Conservation (phyloP, 192 early-diverging fungal genomes). For the Linnemannia schmuckeri region DNA sequence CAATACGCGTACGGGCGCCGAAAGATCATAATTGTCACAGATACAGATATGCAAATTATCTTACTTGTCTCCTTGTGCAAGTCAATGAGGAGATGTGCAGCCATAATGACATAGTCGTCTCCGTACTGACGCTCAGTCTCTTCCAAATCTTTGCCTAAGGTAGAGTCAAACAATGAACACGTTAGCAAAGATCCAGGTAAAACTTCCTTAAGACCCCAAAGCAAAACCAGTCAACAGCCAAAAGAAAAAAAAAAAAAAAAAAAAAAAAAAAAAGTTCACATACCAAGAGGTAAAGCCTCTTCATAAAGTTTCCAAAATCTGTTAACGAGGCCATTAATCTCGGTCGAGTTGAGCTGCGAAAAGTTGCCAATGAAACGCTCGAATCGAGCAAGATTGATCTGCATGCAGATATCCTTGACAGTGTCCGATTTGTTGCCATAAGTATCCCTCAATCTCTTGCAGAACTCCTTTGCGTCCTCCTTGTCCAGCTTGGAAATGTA, state of each 20-base stretch:
- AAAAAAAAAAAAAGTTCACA: neutral
- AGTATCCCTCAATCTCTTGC: slow-evolving; percentile 39
- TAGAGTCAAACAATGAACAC: neutral
- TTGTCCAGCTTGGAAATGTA: slow-evolving; percentile 62
- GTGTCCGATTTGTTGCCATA: slow-evolving; percentile 49
- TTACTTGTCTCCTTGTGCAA: slow-evolving; percentile 61
- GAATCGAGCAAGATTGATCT: slow-evolving; percentile 39
- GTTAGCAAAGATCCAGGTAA: neutral
- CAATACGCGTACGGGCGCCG: neutral
- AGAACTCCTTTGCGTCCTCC: slow-evolving; percentile 47
- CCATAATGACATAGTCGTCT: slow-evolving; percentile 82
- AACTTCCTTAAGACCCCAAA: neutral
- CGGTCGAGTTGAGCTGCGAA: slow-evolving; percentile 24
- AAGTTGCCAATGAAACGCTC: slow-evolving; percentile 37
- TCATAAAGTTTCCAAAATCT: slow-evolving; percentile 55
- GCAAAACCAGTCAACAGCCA: neutral
- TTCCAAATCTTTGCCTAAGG: slow-evolving; percentile 65
- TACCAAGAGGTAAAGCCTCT: slow-evolving; percentile 44
- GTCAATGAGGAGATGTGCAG: slow-evolving; percentile 70
- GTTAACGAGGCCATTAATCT: slow-evolving; percentile 37
- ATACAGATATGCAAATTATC: neutral
- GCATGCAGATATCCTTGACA: slow-evolving; percentile 55
- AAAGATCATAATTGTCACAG: neutral
- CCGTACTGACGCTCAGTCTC: slow-evolving; percentile 83
- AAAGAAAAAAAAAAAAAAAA: neutral